Evolutionary conservation across 495 filamentous ascomycete genomes (phyloP).

Genomic region (Penicillium ochrochloron): DNA sequence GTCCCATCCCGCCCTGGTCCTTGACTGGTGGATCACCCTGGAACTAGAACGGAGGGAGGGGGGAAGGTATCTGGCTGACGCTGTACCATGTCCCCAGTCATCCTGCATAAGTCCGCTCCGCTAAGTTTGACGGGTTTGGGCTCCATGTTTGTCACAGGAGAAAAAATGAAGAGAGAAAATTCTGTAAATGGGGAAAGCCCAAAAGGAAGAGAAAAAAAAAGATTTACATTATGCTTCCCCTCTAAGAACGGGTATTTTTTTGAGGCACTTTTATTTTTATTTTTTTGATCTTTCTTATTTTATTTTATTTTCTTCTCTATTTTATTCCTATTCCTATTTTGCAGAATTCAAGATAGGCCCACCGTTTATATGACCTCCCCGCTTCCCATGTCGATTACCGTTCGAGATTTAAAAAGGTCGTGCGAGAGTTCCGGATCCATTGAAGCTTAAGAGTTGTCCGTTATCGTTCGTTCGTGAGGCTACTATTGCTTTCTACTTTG

Average conservation of each 20-base stretch:
- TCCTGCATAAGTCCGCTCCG: conserved; percentile 48
- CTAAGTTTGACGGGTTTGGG: conserved; percentile 47
- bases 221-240: conserved; percentile 8
- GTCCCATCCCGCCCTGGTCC: conserved; percentile 40
- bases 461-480: conserved; percentile 11
- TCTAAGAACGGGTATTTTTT: conserved; percentile 31
- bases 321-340: conserved; percentile 13
- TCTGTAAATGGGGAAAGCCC: conserved; percentile 13
- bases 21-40: conserved; percentile 41
- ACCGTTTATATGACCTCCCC: conserved; percentile 51
- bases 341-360: conserved; percentile 31
- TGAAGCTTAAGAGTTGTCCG: conserved; percentile 26
- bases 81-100: conserved; percentile 40
- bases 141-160: conserved; percentile 42
- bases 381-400: conserved; percentile 42
- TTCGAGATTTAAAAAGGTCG: conserved; percentile 34
- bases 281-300: conserved; percentile 9
- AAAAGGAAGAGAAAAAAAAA: conserved; percentile 19
- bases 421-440: conserved; percentile 30
- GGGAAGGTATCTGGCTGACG: conserved; percentile 43
- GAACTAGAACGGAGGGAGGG: conserved; percentile 17
- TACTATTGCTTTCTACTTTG: conserved; percentile 15
- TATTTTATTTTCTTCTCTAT: conserved; percentile 3
- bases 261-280: background rate
- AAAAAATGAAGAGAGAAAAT: conserved; percentile 10